Conservation (phyloP, 441 rosid genomes). For the Sinapis alba region DNA sequence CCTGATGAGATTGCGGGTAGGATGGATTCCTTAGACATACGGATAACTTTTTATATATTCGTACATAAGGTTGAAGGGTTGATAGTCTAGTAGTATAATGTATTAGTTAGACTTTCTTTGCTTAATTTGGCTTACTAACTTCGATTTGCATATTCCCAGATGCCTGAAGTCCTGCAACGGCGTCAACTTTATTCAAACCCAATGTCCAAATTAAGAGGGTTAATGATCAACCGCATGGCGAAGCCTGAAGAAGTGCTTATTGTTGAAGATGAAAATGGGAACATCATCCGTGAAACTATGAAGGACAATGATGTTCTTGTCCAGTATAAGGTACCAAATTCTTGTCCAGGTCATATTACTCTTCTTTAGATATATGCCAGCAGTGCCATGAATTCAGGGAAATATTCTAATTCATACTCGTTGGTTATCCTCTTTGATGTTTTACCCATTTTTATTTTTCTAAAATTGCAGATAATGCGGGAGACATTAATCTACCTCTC, state of each 20-base stretch:
- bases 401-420: neutral
- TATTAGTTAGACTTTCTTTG: neutral
- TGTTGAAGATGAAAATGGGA: constrained; percentile 99
- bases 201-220: constrained; percentile 92
- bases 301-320: constrained; percentile 99
- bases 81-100: neutral
- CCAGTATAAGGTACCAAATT: constrained; percentile 81
- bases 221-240: constrained; percentile 99
- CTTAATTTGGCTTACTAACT: neutral
- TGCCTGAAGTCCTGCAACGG: constrained; percentile 71
- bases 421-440: neutral
- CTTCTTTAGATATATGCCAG: neutral
- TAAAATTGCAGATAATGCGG: constrained; percentile 84
- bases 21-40: constrained; percentile 13
- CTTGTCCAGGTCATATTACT: neutral
- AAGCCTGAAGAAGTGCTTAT: constrained; percentile 99
- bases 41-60: neutral
- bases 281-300: constrained; percentile 98
- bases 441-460: neutral
- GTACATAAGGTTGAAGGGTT: neutral
- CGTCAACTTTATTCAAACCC: constrained; percentile 86
- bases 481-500: constrained; percentile 95
- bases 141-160: constrained; percentile 47
- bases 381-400: neutral
- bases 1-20: constrained; percentile 88